A percentile compares a stretch with the other conserved stretches of the same genome.
Evolutionary conservation across 176 grass and related monocot genomes (phyloP).

Genomic region (Bonia amplexicaulis): DNA sequence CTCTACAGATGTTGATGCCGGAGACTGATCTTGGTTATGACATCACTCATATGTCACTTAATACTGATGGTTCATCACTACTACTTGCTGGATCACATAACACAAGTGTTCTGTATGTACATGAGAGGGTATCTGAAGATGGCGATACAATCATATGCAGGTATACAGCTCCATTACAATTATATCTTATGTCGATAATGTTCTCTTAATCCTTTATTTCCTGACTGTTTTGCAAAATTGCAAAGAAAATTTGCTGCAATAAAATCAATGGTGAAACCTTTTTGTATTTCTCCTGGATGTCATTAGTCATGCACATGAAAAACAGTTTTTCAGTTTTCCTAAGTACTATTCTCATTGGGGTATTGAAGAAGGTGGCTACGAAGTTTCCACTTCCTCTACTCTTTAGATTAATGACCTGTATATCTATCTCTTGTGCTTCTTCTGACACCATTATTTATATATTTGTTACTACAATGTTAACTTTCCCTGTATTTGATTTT

Average conservation of each 20-base stretch:
- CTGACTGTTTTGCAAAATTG: background rate
- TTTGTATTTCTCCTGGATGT: background rate
- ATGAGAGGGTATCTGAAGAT: conserved; percentile 67
- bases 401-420: background rate
- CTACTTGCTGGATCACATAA: conserved; percentile 66
- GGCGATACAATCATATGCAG: conserved; percentile 66
- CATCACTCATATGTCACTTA: conserved; percentile 62
- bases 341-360: background rate
- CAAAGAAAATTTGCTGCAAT: background rate
- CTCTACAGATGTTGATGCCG: conserved; percentile 52
- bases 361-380: conserved; percentile 1
- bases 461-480: background rate
- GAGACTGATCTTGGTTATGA: conserved; percentile 51
- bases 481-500: conserved; percentile 17
- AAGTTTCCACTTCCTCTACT: background rate
- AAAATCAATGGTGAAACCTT: background rate
- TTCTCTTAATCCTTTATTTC: background rate
- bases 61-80: conserved; percentile 66
- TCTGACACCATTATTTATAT: conserved; percentile 5
- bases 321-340: background rate
- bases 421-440: background rate
- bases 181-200: conserved; percentile 10
- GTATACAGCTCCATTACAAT: conserved; percentile 27
- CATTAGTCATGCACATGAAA: background rate
- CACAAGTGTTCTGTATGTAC: conserved; percentile 57